These are phyloP conservation scores for Backusella tuberculispora DNA, from an alignment of 192 early-diverging fungal genomes.

Conservation along the genomic window DNA sequence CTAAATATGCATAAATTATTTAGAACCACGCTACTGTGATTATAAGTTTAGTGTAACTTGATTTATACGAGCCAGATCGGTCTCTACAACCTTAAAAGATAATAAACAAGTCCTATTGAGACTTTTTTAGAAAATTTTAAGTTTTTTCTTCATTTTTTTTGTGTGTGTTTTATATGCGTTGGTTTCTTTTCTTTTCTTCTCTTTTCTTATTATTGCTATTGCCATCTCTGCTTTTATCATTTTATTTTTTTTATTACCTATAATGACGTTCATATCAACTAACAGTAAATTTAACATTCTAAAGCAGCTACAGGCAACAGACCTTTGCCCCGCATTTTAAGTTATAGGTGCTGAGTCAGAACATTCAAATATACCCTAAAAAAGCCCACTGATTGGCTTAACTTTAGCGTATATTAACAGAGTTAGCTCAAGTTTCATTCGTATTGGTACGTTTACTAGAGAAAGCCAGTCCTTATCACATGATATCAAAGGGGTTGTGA, in stretches of 20 bases:
- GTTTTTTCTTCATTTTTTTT: not conserved
- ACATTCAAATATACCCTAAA: slow-evolving; percentile 6
- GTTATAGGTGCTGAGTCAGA: slow-evolving; percentile 11
- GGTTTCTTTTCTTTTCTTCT: not conserved
- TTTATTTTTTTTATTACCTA: too few relatives aligned
- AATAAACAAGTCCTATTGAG: too few relatives aligned
- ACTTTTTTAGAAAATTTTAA: too few relatives aligned
- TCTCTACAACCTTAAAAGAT: too few relatives aligned
- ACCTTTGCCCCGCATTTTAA: not conserved
- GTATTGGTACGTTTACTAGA: slow-evolving; percentile 1
- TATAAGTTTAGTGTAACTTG: too few relatives aligned
- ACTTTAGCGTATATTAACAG: slow-evolving; percentile 3
- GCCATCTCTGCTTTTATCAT: not conserved
- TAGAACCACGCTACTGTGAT: too few relatives aligned
- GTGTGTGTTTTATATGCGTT: not conserved
- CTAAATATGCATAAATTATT: too few relatives aligned
- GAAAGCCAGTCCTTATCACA: slow-evolving; percentile 11
- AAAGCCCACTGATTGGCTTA: not conserved
- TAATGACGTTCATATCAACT: not conserved
- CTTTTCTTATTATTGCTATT: not conserved
- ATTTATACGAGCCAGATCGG: too few relatives aligned
- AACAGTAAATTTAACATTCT: not conserved
- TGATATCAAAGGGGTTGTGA: not conserved
- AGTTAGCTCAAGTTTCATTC: not conserved
- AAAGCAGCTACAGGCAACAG: not conserved